phyloP scores from a whole-genome alignment of 306 rosid genomes.

The Ormosia emarginata region DNA sequence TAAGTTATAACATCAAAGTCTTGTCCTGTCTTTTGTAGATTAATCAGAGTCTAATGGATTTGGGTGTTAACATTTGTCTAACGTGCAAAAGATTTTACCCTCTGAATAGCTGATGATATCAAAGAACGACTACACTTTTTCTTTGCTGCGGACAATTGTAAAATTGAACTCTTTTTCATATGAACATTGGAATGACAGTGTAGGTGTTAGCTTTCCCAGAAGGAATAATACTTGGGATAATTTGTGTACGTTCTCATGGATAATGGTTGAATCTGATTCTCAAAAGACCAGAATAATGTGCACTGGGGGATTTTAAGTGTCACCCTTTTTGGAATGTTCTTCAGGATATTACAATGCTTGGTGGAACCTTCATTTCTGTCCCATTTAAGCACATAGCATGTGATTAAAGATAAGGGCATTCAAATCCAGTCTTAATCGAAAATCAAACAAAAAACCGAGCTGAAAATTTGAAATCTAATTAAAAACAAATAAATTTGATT shows the following conservation, averaged over 20 bases:
- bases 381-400: neutral
- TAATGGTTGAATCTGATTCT: neutral
- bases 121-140: neutral
- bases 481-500: no score
- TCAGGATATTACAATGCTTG: neutral
- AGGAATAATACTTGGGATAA: neutral
- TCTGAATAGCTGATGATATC: neutral
- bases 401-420: no score
- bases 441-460: no score
- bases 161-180: neutral
- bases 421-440: no score
- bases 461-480: no score
- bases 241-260: neutral
- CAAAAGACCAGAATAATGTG: neutral
- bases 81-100: neutral
- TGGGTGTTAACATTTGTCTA: neutral
- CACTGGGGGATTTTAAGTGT: neutral
- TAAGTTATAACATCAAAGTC: neutral
- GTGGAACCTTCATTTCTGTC: neutral
- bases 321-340: neutral
- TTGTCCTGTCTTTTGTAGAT: slow-evolving; percentile 17
- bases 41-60: neutral
- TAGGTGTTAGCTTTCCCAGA: neutral
- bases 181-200: neutral
- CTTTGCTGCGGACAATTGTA: neutral